Percentiles rank a stretch among this genome's conserved stretches.
These are phyloP conservation scores for Exserohilum turcica DNA, from an alignment of 2,329 filamentous ascomycete species.

Conservation along the genomic window DNA sequence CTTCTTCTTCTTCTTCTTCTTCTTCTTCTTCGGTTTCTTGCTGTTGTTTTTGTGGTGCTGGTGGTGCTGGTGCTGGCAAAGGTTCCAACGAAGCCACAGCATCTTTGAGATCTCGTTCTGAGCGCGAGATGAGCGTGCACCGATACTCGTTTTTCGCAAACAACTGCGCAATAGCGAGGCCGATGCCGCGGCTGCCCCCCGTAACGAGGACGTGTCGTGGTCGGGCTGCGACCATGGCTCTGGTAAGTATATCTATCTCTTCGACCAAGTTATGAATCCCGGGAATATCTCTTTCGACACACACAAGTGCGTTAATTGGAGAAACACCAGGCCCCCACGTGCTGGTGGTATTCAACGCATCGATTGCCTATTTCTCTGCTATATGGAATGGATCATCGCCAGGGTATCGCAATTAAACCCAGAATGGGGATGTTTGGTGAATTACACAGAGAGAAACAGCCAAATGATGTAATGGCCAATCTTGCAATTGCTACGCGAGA, in stretches of 20 bases:
- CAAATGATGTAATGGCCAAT: not conserved
- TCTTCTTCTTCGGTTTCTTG: too few species aligned
- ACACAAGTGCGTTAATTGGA: too few species aligned
- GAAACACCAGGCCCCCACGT: too few species aligned
- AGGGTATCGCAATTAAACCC: not conserved
- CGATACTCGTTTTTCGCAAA: conserved; percentile 38
- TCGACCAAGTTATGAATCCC: too few species aligned
- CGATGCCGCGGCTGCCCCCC: conserved; percentile 48
- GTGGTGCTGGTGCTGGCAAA: conserved; percentile 4
- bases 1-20: too few species aligned
- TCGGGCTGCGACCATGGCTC: not conserved
- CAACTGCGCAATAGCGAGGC: conserved; percentile 44
- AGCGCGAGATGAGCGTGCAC: conserved; percentile 43
- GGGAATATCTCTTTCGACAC: not conserved
- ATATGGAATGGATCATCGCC: too few species aligned
- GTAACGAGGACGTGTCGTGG: conserved; percentile 44
- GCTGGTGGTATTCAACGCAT: too few species aligned
- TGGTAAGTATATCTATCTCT: not conserved
- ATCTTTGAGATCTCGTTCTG: conserved; percentile 24
- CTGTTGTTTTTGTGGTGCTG: too few species aligned
- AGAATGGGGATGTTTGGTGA: not conserved
- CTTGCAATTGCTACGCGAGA: conserved; percentile 21
- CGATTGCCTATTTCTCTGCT: too few species aligned
- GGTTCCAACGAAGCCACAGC: conserved; percentile 30
- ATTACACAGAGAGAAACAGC: too few species aligned